Percentiles rank a stretch among this genome's conserved stretches.
phyloP scores from a whole-genome alignment of 345 rosid species.

The Draba incana region DNA sequence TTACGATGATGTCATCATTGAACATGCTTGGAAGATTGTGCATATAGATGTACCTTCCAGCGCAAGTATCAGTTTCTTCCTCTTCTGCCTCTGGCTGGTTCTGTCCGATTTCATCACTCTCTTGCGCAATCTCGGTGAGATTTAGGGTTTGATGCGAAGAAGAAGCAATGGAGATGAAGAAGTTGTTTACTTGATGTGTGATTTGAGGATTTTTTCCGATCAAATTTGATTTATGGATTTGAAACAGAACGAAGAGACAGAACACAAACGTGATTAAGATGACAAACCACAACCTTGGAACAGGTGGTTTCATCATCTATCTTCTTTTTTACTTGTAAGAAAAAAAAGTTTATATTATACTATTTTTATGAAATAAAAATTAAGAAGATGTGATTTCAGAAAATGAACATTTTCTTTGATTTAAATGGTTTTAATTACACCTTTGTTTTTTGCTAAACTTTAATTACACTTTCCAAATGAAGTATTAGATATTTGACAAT shows the following conservation, averaged over 20 bases:
- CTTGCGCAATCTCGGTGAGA: conserved; percentile 1
- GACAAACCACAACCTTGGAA: conserved; percentile 28
- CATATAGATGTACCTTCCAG: conserved; percentile 48
- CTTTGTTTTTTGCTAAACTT: no score
- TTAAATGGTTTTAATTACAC: neutral
- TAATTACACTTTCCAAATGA: conserved; percentile 11
- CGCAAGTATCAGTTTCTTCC: conserved; percentile 37
- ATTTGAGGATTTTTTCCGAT: neutral
- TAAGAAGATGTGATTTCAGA: conserved; percentile 8
- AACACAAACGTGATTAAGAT: conserved; percentile 27
- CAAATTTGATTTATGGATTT: conserved; percentile 16
- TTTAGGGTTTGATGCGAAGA: conserved; percentile 31
- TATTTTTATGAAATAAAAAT: neutral
- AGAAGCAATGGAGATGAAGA: conserved; percentile 39
- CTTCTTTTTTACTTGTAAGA: neutral
- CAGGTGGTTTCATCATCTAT: conserved; percentile 27
- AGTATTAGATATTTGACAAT: conserved; percentile 22
- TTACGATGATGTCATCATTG: conserved; percentile 44
- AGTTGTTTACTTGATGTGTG: conserved; percentile 33
- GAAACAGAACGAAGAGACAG: conserved; percentile 33
- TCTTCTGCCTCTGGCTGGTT: neutral
- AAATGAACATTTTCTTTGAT: neutral
- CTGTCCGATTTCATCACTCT: conserved; percentile 5
- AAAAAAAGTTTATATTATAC: neutral
- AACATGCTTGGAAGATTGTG: conserved; percentile 46